Evolutionary conservation across 805 yeast genomes (phyloP), one percentile per base, ranked within the genome.

Genomic region (Spathaspora gorwiae): DNA sequence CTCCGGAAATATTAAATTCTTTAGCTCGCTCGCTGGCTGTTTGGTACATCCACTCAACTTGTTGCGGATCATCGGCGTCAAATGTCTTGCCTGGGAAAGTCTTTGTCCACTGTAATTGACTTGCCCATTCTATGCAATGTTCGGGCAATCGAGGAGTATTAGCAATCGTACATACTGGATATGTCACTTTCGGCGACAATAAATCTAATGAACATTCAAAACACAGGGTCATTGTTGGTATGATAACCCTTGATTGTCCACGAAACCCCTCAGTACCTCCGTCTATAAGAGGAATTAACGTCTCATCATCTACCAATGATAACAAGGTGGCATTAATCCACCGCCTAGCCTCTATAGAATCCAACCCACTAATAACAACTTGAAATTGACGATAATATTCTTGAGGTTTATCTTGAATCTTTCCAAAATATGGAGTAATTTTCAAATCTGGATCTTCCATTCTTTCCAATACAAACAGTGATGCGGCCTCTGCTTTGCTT

Each of bases 261-360:
- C 86, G 78, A 57, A 92, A 84, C 0, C 97, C 97, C 59, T 92
- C 98, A 0, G 96, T 86, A 2, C 97, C 99, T 4, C 97, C 97
- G 60, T 92, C 99, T 12, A 94, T 80, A 59, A 92, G 47, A 1
- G 76, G 76, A 2, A 71, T 61, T 13, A 71, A 45, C 13, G 56
- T 54, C 29, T 60, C 53, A 2, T 78, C 73, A 40, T 76, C 81
- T 4, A 87, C 89, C 50, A 90, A 55, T 8, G 79, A 72, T 1
- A 87, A 80, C 26, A 92, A 63, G 11, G 79, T 65, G 6, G 75
- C 73, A 62, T 92, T 92, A 50, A 92, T 84, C 92, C 95, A 90
- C 40, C 97, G 67, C 33, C 99, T 72, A 0, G 98, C 97, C 55
- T 84, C 92, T 6, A 94, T 83, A 42, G 87, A 81, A 61, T 92